phyloP scores from a whole-genome alignment of 306 rosid species.

The Rosa multiflora region DNA sequence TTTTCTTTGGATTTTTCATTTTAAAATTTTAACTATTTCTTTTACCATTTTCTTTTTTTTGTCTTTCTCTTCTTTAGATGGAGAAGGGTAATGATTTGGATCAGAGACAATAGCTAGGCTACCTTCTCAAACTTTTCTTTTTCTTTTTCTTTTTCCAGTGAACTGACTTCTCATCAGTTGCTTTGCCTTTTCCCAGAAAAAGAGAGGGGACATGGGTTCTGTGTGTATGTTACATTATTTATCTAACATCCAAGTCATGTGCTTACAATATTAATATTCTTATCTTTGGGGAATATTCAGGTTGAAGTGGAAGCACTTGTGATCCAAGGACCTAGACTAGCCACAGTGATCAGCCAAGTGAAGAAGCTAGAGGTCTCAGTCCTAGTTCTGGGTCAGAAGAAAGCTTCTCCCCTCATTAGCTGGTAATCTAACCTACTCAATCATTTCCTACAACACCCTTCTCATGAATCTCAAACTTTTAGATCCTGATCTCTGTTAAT shows the following conservation, averaged over 20 bases:
- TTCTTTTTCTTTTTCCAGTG: constrained; percentile 36
- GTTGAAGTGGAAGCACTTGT: constrained; percentile 90
- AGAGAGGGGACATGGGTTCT: not conserved
- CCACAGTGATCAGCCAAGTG: constrained; percentile 80
- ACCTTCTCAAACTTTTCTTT: constrained; percentile 21
- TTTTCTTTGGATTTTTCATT: not conserved
- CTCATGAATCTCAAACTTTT: constrained; percentile 2
- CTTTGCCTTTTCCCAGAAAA: constrained; percentile 26
- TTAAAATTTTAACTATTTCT: constrained; percentile 1
- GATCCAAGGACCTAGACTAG: constrained; percentile 80
- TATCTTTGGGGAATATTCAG: constrained; percentile 34
- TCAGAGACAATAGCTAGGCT: constrained; percentile 11
- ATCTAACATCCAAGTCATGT: not conserved
- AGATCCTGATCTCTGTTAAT: not conserved
- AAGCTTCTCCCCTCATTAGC: constrained; percentile 56
- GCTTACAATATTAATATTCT: not conserved
- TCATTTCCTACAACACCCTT: constrained; percentile 1
- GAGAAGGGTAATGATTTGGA: constrained; percentile 27
- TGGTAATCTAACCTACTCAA: constrained; percentile 46
- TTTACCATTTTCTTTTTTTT: not conserved
- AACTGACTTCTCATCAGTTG: constrained; percentile 16
- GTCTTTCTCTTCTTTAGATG: constrained; percentile 36
- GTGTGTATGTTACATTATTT: not conserved
- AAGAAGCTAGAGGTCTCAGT: constrained; percentile 92
- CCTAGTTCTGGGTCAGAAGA: constrained; percentile 89